Evolutionary conservation across 2,329 filamentous ascomycete species (phyloP), one percentile per base, ranked within the genome.

Genomic region (Calonectria pauciramosa): DNA sequence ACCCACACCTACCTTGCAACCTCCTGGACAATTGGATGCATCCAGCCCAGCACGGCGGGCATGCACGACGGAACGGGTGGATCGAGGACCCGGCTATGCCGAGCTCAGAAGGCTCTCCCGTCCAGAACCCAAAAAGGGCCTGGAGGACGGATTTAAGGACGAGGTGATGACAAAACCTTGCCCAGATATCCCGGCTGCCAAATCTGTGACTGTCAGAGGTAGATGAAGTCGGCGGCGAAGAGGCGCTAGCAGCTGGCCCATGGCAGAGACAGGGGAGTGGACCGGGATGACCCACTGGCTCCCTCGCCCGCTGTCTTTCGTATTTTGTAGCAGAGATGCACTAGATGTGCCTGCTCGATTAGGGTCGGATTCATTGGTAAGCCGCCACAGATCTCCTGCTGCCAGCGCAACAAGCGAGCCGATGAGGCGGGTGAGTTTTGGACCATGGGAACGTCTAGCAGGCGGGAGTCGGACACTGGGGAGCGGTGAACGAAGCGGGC

Each of bases 401-500:
- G 69, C 41, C 52, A 54, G 75, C 56, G 49, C 71, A 71, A 71
- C 44, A 70, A 77, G 66, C 49, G 54, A 70, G 51, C 66, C 6
- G 66, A 70, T 54, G 68, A 75, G 74, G 54, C 65, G 68, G 68
- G 51, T 63, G 64, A 76, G 67, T 73, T 76, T 69, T 54, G 52
- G 64, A 59, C 59, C 23, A 66, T 60, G 30, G 49, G 72, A 74
- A 71, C 38, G 60, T 68, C 28, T 63, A 34, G 67, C 68, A 32
- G 72, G 69, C 76, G 66, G 52, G 70, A 63, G 51, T 23, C 63
- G 8, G 65, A 51, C n/a, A n/a, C 34, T 30, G 38, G 41, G 64
- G 69, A 77, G 79, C 79, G 79, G 79, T 80, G 79, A 80, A 79
- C 70, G 56, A 70, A 72, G 65, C 71, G 64, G 70, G 71, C 34